These are phyloP conservation scores for Pseudogymnoascus sp. DNA, from an alignment of 2,329 filamentous ascomycete species.

Conservation along the genomic window DNA sequence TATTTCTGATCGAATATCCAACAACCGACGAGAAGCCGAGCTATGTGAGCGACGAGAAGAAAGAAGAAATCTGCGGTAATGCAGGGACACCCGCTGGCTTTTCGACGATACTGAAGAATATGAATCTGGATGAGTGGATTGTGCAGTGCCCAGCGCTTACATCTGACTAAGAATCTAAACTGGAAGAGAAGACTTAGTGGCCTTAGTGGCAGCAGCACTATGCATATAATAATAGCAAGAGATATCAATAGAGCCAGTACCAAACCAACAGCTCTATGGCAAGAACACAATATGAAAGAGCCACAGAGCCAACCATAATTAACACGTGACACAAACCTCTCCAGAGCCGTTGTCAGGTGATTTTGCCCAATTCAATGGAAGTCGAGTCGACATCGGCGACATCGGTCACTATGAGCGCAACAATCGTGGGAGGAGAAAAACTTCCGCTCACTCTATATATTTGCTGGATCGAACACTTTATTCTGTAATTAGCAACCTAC, in stretches of 20 bases:
- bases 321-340: neutral
- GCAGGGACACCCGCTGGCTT: neutral
- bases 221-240: neutral
- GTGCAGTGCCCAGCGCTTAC: neutral
- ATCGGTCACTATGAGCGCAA: neutral
- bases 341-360: neutral
- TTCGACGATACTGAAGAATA: conserved; percentile 4
- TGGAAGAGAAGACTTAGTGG: neutral
- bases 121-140: conserved; percentile 5
- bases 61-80: neutral
- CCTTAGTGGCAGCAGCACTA: neutral
- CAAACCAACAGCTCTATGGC: neutral
- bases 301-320: neutral
- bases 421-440: neutral
- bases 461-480: neutral
- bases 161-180: neutral
- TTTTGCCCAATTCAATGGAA: neutral
- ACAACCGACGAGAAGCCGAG: conserved; percentile 20
- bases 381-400: neutral
- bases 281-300: neutral
- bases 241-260: neutral
- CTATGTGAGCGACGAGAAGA: neutral
- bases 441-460: too few species aligned
- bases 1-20: conserved; percentile 66
- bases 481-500: neutral